phyloP scores from a whole-genome alignment of 1,284 basidiomycete species.

The Schizophyllum amplum region DNA sequence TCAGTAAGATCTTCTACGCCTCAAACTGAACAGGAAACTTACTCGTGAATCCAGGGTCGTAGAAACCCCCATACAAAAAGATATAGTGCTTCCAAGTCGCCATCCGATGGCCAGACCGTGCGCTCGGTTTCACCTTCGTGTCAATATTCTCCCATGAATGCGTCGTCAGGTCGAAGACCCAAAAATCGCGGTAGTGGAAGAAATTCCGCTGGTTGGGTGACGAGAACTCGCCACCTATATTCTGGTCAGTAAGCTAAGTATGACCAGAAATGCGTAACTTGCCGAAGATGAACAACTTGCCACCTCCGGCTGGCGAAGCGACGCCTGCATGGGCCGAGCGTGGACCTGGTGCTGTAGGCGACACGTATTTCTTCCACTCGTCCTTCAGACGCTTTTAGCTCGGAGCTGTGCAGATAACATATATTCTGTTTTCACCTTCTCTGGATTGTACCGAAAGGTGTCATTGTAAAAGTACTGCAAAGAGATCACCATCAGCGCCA shows the following conservation, averaged over 20 bases:
- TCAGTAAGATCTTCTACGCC: not conserved
- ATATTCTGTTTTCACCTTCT: conserved; percentile 45
- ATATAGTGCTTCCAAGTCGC: conserved; percentile 86
- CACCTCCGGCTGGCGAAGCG: conserved; percentile 64
- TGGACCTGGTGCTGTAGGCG: conserved; percentile 77
- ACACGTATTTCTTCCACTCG: conserved; percentile 83
- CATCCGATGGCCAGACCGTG: conserved; percentile 86
- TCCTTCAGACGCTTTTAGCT: conserved; percentile 39
- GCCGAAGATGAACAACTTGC: conserved; percentile 84
- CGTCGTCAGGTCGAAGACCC: conserved; percentile 68
- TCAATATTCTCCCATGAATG: conserved; percentile 89
- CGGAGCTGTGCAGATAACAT: not conserved
- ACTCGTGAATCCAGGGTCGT: conserved; percentile 77
- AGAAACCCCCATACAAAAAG: conserved; percentile 83
- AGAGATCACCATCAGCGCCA: not conserved
- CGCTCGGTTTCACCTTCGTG: conserved; percentile 67
- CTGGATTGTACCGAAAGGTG: conserved; percentile 74
- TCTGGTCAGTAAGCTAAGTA: not conserved
- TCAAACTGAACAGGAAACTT: conserved; percentile 15
- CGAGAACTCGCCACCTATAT: conserved; percentile 75
- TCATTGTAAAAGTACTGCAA: conserved; percentile 74
- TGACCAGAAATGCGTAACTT: conserved; percentile 11
- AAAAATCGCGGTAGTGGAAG: conserved; percentile 88
- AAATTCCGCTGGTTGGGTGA: conserved; percentile 82
- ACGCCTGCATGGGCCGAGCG: conserved; percentile 80